phyloP scores from a whole-genome alignment of 1,284 basidiomycete species.

The Leucoagaricus sp. region DNA sequence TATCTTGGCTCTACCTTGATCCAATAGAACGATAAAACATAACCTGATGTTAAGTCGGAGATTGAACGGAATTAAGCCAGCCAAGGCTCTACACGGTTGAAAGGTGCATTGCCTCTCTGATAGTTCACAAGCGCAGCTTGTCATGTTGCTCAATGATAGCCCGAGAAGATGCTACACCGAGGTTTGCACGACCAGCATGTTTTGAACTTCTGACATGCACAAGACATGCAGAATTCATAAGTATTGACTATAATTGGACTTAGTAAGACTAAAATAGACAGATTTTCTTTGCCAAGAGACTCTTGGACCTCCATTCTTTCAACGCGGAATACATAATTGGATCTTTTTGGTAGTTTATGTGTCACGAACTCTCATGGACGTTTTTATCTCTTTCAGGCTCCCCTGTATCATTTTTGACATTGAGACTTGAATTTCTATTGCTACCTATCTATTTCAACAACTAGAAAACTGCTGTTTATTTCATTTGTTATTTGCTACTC shows the following conservation, averaged over 20 bases:
- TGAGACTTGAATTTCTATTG: background rate
- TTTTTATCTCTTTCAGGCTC: background rate
- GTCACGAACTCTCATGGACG: background rate
- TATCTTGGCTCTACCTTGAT: background rate
- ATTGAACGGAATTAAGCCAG: slow-evolving; percentile 3
- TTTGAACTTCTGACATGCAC: too few relatives aligned
- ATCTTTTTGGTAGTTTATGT: background rate
- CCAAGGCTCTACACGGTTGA: too few relatives aligned
- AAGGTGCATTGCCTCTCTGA: too few relatives aligned
- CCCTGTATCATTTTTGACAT: background rate
- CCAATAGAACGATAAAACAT: background rate
- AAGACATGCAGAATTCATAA: background rate
- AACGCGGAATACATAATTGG: too few relatives aligned
- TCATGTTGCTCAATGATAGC: too few relatives aligned
- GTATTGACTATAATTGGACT: background rate
- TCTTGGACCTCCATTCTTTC: background rate
- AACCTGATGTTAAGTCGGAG: background rate
- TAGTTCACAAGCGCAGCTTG: too few relatives aligned
- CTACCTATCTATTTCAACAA: background rate
- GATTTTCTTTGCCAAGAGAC: background rate
- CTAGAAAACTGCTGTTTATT: background rate
- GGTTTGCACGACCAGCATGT: too few relatives aligned
- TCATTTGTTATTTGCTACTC: background rate
- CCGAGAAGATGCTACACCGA: too few relatives aligned
- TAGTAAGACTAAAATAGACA: background rate